These are phyloP conservation scores for Nematocida ausubeli DNA, from an alignment of 371 early-diverging fungal genomes.

Conservation along the genomic window DNA sequence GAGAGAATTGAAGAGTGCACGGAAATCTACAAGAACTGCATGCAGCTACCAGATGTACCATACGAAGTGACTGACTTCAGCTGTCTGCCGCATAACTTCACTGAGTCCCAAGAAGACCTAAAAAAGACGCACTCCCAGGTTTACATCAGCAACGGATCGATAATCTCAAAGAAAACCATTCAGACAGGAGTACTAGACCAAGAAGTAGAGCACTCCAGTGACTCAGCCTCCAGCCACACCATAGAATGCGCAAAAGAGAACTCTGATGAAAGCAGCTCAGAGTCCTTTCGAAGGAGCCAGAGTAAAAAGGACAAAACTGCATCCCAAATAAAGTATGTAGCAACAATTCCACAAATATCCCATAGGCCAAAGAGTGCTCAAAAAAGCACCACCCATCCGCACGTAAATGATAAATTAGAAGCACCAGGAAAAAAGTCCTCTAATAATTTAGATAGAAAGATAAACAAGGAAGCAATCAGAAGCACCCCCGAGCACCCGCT, in stretches of 20 bases:
- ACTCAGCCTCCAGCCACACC: neutral
- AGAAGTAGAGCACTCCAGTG: neutral
- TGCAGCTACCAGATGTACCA: neutral
- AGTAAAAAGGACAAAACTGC: neutral
- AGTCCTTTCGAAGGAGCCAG: neutral
- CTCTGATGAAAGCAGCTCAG: neutral
- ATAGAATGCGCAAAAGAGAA: neutral
- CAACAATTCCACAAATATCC: too few species aligned
- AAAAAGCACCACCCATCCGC: too few species aligned
- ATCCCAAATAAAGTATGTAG: neutral
- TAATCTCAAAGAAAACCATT: neutral
- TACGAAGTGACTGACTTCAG: too few species aligned
- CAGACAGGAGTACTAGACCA: neutral
- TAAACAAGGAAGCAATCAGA: too few species aligned
- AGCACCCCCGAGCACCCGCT: too few species aligned
- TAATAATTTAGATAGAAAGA: too few species aligned
- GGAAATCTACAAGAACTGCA: neutral
- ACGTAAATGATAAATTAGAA: too few species aligned
- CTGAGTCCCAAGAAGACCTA: too few species aligned
- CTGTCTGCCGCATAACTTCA: too few species aligned
- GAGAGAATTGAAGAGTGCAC: neutral
- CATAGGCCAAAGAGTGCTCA: neutral
- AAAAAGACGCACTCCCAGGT: conserved; percentile 13
- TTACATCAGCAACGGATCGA: neutral
- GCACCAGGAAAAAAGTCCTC: too few species aligned